Conservation (phyloP, 1,139 yeast species). For the Candida mesenterica region DNA sequence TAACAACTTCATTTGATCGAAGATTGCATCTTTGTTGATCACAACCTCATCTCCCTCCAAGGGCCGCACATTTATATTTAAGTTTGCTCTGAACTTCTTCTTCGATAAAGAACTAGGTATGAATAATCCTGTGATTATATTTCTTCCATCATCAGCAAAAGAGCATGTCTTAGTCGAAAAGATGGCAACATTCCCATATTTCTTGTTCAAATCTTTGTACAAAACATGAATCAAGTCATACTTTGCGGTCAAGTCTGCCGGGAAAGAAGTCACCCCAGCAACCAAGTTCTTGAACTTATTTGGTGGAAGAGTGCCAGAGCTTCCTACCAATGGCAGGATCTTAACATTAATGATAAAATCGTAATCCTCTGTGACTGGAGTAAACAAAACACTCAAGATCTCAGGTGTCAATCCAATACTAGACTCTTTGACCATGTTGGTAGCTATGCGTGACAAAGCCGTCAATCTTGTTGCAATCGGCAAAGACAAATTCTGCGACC, state of each 20-base stretch:
- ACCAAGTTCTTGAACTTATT: conserved; percentile 65
- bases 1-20: conserved; percentile 67
- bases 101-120: conserved; percentile 58
- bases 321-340: conserved; percentile 39
- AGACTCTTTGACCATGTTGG: conserved; percentile 43
- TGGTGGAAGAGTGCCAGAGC: conserved; percentile 57
- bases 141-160: conserved; percentile 46
- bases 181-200: conserved; percentile 55
- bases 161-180: conserved; percentile 60
- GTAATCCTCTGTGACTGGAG: conserved; percentile 81
- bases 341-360: conserved; percentile 70
- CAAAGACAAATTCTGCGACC: conserved; percentile 70
- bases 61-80: conserved; percentile 76
- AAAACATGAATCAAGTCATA: conserved; percentile 58
- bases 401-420: conserved; percentile 41
- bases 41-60: conserved; percentile 52
- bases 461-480: conserved; percentile 88
- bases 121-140: conserved; percentile 76
- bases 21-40: conserved; percentile 71
- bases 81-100: conserved; percentile 74
- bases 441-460: conserved; percentile 78
- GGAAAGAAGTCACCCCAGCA: conserved; percentile 38
- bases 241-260: conserved; percentile 43
- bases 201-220: conserved; percentile 54
- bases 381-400: conserved; percentile 58